Percentiles rank a stretch among this genome's conserved stretches.
Evolutionary conservation across 139 green algal species (phyloP).

Genomic region (Yamagishiella unicocca): DNA sequence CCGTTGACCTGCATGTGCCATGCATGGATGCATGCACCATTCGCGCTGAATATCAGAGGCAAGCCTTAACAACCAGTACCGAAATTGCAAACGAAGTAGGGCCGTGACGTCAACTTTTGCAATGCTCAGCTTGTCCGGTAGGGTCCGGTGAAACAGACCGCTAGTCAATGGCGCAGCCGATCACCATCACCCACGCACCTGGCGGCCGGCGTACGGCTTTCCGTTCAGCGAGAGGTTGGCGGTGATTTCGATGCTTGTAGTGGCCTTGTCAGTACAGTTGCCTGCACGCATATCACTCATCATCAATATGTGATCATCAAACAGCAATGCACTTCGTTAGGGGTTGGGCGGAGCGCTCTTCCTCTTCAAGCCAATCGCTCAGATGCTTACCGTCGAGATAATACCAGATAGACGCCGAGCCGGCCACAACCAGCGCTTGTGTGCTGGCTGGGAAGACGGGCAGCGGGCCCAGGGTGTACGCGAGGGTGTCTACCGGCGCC

Average conservation of each 20-base stretch:
- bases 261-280: conserved; percentile 10
- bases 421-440: neutral
- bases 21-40: neutral
- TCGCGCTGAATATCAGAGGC: too few species aligned
- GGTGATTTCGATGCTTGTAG: conserved; percentile 10
- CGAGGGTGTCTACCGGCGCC: neutral
- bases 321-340: too few species aligned
- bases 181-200: neutral
- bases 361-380: too few species aligned
- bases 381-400: neutral
- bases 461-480: neutral
- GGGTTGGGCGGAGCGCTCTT: too few species aligned
- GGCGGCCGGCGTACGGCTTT: neutral
- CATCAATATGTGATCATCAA: too few species aligned
- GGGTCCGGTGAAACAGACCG: too few species aligned
- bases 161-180: too few species aligned
- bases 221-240: conserved; percentile 19
- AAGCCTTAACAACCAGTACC: too few species aligned
- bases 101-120: too few species aligned
- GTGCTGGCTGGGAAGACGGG: neutral
- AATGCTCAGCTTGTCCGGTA: too few species aligned
- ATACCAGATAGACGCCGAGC: conserved; percentile 13
- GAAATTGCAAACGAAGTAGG: too few species aligned
- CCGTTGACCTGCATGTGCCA: conserved; percentile 1
- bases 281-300: too few species aligned